Evolutionary conservation across 306 rosid species (phyloP), one percentile per base, ranked within the genome.

Genomic region (Citrullus colocynthis): DNA sequence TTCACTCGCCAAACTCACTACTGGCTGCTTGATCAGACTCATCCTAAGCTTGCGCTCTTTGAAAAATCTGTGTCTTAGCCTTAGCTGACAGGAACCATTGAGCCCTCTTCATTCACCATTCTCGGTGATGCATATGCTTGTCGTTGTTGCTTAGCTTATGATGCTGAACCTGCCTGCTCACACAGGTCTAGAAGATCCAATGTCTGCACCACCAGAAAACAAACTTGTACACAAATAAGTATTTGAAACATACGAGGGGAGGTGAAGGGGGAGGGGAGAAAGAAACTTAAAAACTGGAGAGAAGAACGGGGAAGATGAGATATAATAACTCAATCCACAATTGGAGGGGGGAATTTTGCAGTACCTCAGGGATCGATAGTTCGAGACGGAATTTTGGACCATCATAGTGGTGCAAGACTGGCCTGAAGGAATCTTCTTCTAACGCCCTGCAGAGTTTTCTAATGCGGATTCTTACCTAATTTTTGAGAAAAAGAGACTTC

Each of bases 341-440:
- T 4, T 24, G 28, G 39, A 28, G 74, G 34, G 32, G 16, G 32
- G 14, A 39, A 21, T 1, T 36, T 20, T 14, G 56, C 67, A 80
- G 42, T 83, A 92, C 99, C 96, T 96, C 99, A 2, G 99, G 99
- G 73, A 96, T 90, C 48, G 99, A 95, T 80, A 96, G 89, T 92
- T 96, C 99, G 69, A 96, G 99, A 42, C 98, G 99, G 80, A 96
- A 96, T 88, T 96, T 96, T 62, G 99, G 99, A 76, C 99, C 99
- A 67, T 96, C 99, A 63, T 96, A 96, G 80, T 96, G 99, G 84
- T 96, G 97, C 90, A 96, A 84, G 69, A 96, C 97, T 56, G 99
- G 99, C 91, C 99, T 88, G 87, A 96, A 96, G 81, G 98, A 74
- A 80, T 96, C 99, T 87, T 96, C 99, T 87, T 96, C 99, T 86